Base-by-base conservation (phyloP, 805 yeast species). In the Candida krabiensis region DNA sequence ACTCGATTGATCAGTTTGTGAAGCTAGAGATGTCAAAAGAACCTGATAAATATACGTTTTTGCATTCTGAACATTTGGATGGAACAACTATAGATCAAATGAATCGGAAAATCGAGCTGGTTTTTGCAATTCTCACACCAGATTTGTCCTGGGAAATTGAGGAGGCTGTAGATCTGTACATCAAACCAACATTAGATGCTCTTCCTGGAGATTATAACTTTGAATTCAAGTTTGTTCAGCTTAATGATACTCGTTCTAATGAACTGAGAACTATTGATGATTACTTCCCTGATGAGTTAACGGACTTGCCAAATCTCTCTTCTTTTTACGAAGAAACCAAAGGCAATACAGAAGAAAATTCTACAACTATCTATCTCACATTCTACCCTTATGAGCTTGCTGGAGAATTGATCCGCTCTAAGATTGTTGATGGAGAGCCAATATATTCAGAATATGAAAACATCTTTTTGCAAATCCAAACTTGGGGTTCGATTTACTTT, bases 401-500 rank as follows among this genome's bases (percentile, higher is more conserved):
- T 14, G 53, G 47, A 15, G 53, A 50, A 8, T 18, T 14, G 2
- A 38, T 59, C 9, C 22, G 39, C 9, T 25, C 41, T 9, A 46
- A 44, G 25, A 26, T 16, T 2, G 43, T 56, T 16, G 54, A 52
- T 27, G 43, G 35, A 4, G 33, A 33, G 9, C 21, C 25, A 4
- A 21, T 52, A 3, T 53, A 52, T 29, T 39, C 55, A 1, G 19
- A 34, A 5, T 14, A 28, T 5, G 58, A 50, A 28, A 58, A 58
- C 35, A 45, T 50, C 2, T 39, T 39, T 31, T 19, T 51, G 9
- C 28, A 30, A 14, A 45, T 61, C 9, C 39, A 31, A 3, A 17
- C 40, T 9, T 55, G 58, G 59, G 64, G 64, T 2, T 36, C 47
- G 0, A 33, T 60, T 7, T 61, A 60, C 35, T 59, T 60, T 33